These are phyloP conservation scores for Trifolium subterraneum DNA, from an alignment of 306 rosid species.

Conservation along the genomic window DNA sequence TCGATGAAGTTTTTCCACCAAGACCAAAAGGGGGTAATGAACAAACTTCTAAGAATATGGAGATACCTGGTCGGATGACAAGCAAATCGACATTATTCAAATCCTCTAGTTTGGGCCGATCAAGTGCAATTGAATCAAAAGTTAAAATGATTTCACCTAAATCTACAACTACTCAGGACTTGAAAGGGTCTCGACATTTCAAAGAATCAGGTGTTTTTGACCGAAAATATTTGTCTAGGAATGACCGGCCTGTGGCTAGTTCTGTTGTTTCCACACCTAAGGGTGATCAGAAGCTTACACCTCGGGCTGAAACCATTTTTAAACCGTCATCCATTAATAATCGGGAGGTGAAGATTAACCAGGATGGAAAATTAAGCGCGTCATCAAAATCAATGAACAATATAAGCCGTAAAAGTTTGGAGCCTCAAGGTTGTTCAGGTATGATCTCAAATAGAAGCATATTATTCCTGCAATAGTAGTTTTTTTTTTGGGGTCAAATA, in stretches of 20 bases:
- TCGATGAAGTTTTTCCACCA: conserved; percentile 70
- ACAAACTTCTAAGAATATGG: conserved; percentile 61
- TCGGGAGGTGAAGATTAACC: conserved; percentile 62
- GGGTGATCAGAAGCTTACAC: conserved; percentile 66
- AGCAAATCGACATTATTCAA: conserved; percentile 75
- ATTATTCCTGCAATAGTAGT: conserved; percentile 34
- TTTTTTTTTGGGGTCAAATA: conserved; percentile 36
- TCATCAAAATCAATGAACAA: conserved; percentile 56
- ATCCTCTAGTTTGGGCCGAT: conserved; percentile 59
- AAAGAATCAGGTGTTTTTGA: conserved; percentile 72
- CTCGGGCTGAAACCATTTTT: conserved; percentile 63
- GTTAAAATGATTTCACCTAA: conserved; percentile 74
- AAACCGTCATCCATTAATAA: conserved; percentile 56
- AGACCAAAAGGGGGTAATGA: conserved; percentile 70
- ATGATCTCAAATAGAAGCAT: conserved; percentile 36
- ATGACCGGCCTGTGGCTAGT: conserved; percentile 63
- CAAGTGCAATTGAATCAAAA: conserved; percentile 66
- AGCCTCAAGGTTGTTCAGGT: conserved; percentile 74
- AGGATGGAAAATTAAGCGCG: conserved; percentile 63
- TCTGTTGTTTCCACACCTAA: conserved; percentile 61
- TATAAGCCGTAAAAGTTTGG: conserved; percentile 62
- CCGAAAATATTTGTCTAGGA: conserved; percentile 61
- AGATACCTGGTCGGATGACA: conserved; percentile 57
- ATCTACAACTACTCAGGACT: conserved; percentile 55
- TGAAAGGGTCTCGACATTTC: conserved; percentile 63